Conservation (phyloP, 2,329 filamentous ascomycete species). For the Mollisiaceae sp. region DNA sequence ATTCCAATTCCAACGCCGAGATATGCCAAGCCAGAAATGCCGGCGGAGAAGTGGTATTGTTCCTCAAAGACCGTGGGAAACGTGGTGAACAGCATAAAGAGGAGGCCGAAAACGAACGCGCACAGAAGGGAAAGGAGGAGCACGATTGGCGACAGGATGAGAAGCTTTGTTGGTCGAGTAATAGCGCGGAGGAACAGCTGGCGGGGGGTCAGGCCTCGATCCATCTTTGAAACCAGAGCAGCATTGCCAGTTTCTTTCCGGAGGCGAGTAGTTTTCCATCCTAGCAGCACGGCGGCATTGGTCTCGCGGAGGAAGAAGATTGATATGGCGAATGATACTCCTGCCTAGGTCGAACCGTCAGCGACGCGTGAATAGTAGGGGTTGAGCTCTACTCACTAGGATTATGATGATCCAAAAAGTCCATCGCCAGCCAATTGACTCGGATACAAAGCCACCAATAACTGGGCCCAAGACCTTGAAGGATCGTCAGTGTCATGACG, state of each 20-base stretch:
- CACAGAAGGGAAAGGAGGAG: constrained; percentile 28
- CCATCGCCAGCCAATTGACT: constrained; percentile 47
- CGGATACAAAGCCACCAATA: constrained; percentile 45
- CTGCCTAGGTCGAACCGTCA: constrained; percentile 37
- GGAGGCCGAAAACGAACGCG: constrained; percentile 36
- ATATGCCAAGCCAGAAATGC: constrained; percentile 51
- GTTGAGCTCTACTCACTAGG: constrained; percentile 36
- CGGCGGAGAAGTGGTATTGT: constrained; percentile 49
- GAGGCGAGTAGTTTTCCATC: constrained; percentile 49
- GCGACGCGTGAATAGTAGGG: constrained; percentile 18
- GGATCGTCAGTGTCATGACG: constrained; percentile 16
- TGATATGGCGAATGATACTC: constrained; percentile 36
- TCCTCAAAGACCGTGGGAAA: constrained; percentile 32
- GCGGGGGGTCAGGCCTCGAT: constrained; percentile 38
- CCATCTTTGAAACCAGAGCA: constrained; percentile 50
- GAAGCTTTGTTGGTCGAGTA: constrained; percentile 48
- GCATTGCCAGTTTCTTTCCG: constrained; percentile 56
- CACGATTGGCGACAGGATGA: constrained; percentile 50
- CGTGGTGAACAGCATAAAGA: constrained; percentile 38
- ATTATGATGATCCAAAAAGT: constrained; percentile 45
- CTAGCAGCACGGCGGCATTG: constrained; percentile 53
- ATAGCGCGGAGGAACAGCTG: constrained; percentile 45
- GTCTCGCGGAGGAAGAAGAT: constrained; percentile 47
- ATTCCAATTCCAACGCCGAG: constrained; percentile 52
- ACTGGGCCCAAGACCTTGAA: constrained; percentile 37